Evolutionary conservation across 1,284 basidiomycete species (phyloP), one percentile per base, ranked within the genome.

Genomic region (Boletus subluridellus): DNA sequence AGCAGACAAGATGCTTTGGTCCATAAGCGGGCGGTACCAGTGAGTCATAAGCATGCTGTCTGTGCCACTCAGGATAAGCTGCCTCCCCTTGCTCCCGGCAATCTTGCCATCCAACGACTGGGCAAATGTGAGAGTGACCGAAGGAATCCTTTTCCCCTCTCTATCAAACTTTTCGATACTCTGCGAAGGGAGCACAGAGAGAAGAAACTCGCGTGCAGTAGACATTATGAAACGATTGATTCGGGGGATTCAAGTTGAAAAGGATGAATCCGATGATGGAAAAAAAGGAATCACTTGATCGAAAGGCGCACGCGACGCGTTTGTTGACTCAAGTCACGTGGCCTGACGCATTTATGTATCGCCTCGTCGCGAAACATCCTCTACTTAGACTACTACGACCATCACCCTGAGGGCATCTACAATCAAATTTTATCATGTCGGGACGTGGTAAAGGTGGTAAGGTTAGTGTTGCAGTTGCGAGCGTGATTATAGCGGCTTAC

Each of bases 1-100:
- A 61, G 52, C 48, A 37, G 39, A 26, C n/a, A 24, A 49, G 5
- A 35, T 49, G 47, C 4, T 21, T 39, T 50, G 24, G 21, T 41
- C 26, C 51, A 41, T 49, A 42, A 41, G 52, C 1, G 24, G 24
- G 38, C n/a, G 34, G 48, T 78, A 94, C 93, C 89, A 90, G 73
- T 98, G 96, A 14, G 96, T 98, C 91, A 99, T 94, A 48, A 85
- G 67, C 89, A 96, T 91, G 72, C 92, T 95, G 69, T 97, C 92
- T 39, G 80, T 75, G 1, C 95, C 90, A 65, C 92, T 95, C 53
- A 99, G 78, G 21, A 84, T 81, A 38, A 99, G 82, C 73, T 95
- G 93, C 63, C 78, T 77, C 8, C 92, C 88, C 15, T 79, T 78
- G 5, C 75, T 73, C 0, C 92, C 94, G 0, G 94, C 94, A 61